Evolutionary conservation across 495 filamentous ascomycete species (phyloP), one percentile per base, ranked within the genome.

Genomic region (Neurospora sp.): DNA sequence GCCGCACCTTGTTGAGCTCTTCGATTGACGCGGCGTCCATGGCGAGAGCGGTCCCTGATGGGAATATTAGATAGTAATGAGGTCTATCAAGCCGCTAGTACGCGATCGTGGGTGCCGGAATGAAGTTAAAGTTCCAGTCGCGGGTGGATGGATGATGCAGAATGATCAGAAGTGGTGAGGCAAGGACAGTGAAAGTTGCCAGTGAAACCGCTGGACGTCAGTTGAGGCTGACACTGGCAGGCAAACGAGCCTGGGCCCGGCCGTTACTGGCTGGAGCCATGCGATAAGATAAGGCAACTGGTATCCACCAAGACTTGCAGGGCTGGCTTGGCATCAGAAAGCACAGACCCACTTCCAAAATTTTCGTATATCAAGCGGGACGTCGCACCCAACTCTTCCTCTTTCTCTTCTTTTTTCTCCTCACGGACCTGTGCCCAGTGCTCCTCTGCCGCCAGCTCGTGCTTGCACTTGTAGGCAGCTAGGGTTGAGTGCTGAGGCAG

Each of bases 21-120:
- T 97, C 94, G 80, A 99, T 95, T 72, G 92, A 91, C 39, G 95
- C 88, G 77, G 90, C 87, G 86, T 95, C 93, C 93, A 95, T 96
- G 42, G 73, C 89, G 72, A 46, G 12, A 42, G 18, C 39, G 39
- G 37, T 23, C 27, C 14, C 10, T 23, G 10, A 12, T 54, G 20
- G 12, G 20, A 11, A 54, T 54, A 41, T 74, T 39, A 38, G 14
- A 23, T 62, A 18, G 70, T n/a, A n/a, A 14, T 38, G 35, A 7
- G 42, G 10, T 44, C 66, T 41, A 18, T 14, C 10, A 20, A 72
- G 9, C 16, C 31, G 16, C 11, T 38, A 18, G 14, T 35, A 16
- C 71, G 66, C 14, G 23, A 9, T 23, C 39, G 72, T 31, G 35
- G 5, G 39, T 70, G 70, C 23, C 6, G 70, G 73, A 39, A 41